Evolutionary conservation across 176 grass and related monocot genomes (phyloP), one percentile per base, ranked within the genome.

Genomic region (Thalia dealbata): DNA sequence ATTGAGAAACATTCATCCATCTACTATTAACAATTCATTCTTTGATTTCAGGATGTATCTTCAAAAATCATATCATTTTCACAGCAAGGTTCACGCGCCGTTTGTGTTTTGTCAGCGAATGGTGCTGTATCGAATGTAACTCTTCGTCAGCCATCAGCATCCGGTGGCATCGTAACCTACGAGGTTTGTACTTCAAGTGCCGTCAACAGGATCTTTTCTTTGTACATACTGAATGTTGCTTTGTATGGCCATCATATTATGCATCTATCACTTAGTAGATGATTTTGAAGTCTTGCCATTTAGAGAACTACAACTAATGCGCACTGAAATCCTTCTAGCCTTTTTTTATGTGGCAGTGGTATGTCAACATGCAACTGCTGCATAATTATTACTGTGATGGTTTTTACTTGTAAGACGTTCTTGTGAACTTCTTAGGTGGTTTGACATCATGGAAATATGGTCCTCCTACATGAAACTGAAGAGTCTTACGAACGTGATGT

Each of bases 61-160:
- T 81, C 81, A 55, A 99, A 99, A 68, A 93, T 93, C 30, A 91
- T 99, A 85, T 88, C 95, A 54, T 93, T 99, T 88, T 88, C 89
- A 79, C 95, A 91, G 64, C 70, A 99, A 58, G 95, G 95, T 64
- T 76, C 83, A 1, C 85, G 87, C 12, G 85, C 85, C 54, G 64
- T 99, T 67, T 99, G 95, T 58, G 81, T 99, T 86, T 83, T 99
- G 64, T 93, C 95, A 73, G 95, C 95, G 75, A 99, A 93, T 73
- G 95, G 95, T 72, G 80, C 90, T 77, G 88, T 99, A 77, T 93
- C 95, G 78, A 93, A 99, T 73, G 95, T 93, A 21, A 99, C 95
- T 6, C 95, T 99, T 74, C 72, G 87, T 48, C 95, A 95, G 80
- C 81, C 90, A 51, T 85, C 87, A 84, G 88, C 87, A 70, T 99